A percentile compares a stretch with the other conserved stretches of the same genome.
These are phyloP conservation scores for Pneumocystis murina DNA, from an alignment of 1,139 yeast species.

Conservation along the genomic window DNA sequence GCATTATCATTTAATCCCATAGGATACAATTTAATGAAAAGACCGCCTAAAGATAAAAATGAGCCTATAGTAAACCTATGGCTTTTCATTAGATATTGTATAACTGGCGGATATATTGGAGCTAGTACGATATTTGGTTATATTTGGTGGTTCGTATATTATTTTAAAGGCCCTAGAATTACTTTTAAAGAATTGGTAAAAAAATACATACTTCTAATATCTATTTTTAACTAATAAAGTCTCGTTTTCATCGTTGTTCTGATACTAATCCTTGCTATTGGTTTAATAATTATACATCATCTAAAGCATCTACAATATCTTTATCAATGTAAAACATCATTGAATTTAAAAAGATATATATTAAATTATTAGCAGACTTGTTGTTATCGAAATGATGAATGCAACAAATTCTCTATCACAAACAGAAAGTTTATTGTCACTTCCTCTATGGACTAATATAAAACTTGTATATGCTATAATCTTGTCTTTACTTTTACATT, in stretches of 20 bases:
- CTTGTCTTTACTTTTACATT: conserved; percentile 25
- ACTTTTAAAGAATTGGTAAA: conserved; percentile 20
- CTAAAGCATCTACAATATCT: conserved; percentile 28
- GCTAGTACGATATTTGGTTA: conserved; percentile 31
- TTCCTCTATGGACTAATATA: conserved; percentile 28
- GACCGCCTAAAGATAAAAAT: conserved; percentile 23
- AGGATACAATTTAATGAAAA: conserved; percentile 22
- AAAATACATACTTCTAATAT: not conserved
- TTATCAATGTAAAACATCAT: conserved; percentile 19
- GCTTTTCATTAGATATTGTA: conserved; percentile 27
- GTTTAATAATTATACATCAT: conserved; percentile 20
- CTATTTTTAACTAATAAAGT: conserved; percentile 2
- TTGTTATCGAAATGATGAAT: conserved; percentile 30
- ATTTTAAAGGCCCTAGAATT: conserved; percentile 26
- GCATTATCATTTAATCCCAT: conserved; percentile 27
- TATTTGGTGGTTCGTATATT: conserved; percentile 28
- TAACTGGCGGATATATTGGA: conserved; percentile 30
- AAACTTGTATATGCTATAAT: conserved; percentile 26
- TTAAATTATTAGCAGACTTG: conserved; percentile 16
- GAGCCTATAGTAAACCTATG: conserved; percentile 28
- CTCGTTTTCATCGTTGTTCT: conserved; percentile 27
- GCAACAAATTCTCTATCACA: conserved; percentile 29
- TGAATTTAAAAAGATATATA: not conserved
- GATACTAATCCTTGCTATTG: conserved; percentile 24
- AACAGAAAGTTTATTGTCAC: conserved; percentile 26